A percentile compares a stretch with the other conserved stretches of the same genome.
These are phyloP conservation scores for Aurinia saxatilis DNA, from an alignment of 345 rosid species.

Conservation along the genomic window DNA sequence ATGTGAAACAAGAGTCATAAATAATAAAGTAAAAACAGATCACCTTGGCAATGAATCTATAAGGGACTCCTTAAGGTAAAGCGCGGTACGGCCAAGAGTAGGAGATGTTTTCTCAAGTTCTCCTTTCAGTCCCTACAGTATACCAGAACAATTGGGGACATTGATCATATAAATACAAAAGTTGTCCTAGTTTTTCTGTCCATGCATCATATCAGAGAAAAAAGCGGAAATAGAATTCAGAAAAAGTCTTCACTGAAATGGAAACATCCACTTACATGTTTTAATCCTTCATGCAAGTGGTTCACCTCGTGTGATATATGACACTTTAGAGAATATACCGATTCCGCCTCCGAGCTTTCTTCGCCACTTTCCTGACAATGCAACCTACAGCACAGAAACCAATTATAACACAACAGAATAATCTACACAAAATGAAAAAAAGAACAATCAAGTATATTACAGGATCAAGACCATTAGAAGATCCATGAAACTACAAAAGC, in stretches of 20 bases:
- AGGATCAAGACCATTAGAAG: neutral
- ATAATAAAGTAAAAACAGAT: neutral
- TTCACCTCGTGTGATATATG: conserved; percentile 98
- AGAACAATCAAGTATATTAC: neutral
- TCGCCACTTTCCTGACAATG: conserved; percentile 85
- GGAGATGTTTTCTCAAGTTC: conserved; percentile 95
- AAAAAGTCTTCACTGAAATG: neutral
- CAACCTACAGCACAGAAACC: conserved; percentile 35
- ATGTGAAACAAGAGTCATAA: neutral
- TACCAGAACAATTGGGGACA: neutral
- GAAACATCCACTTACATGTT: conserved; percentile 49
- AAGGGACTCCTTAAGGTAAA: conserved; percentile 75
- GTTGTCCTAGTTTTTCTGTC: neutral
- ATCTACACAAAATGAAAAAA: neutral
- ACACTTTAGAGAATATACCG: conserved; percentile 87
- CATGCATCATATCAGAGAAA: neutral
- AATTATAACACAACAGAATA: neutral
- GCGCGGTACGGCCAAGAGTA: conserved; percentile 72
- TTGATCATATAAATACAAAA: neutral
- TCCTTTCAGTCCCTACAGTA: conserved; percentile 74
- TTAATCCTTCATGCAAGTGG: conserved; percentile 96
- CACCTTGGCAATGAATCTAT: conserved; percentile 85
- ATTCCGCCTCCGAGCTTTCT: conserved; percentile 54
- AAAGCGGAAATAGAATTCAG: neutral
- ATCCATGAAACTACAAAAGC: neutral